Percentiles rank a stretch among this genome's conserved stretches.
phyloP scores from a whole-genome alignment of 1,139 yeast genomes.

The Blastobotrys arbuscula region DNA sequence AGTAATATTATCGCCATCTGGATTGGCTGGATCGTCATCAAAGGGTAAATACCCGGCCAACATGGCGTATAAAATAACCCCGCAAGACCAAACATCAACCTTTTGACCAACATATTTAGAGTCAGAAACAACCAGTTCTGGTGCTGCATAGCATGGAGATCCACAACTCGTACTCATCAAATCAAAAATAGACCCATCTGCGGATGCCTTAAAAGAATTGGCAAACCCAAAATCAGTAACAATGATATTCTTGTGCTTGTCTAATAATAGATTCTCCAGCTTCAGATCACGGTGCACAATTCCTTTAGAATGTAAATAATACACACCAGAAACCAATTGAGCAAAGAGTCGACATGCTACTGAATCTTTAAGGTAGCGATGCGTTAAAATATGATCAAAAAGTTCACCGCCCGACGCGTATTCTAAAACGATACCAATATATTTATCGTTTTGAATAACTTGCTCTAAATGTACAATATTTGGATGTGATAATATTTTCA shows the following conservation, averaged over 20 bases:
- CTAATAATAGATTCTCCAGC: conserved; percentile 62
- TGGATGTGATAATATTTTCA: conserved; percentile 83
- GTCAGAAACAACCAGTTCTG: conserved; percentile 86
- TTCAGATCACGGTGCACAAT: conserved; percentile 78
- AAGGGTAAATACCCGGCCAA: conserved; percentile 95
- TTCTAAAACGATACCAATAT: conserved; percentile 92
- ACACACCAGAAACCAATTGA: conserved; percentile 89
- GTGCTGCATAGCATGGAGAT: conserved; percentile 98
- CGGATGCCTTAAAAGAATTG: conserved; percentile 57
- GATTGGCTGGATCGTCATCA: conserved; percentile 96
- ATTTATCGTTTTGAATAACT: conserved; percentile 88
- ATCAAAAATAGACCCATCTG: conserved; percentile 41
- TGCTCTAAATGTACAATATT: conserved; percentile 89
- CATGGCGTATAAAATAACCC: conserved; percentile 94
- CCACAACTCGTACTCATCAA: conserved; percentile 96
- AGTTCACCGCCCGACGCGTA: conserved; percentile 98
- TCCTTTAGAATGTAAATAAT: conserved; percentile 81
- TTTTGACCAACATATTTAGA: conserved; percentile 88
- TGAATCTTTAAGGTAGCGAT: conserved; percentile 78
- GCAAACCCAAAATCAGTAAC: conserved; percentile 90
- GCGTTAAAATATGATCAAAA: conserved; percentile 84
- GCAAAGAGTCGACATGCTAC: conserved; percentile 86
- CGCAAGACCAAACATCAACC: conserved; percentile 96
- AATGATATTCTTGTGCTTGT: conserved; percentile 72
- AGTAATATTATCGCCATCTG: conserved; percentile 92